These are phyloP conservation scores for Pterocarpus macrocarpus DNA, from an alignment of 306 rosid genomes.

Conservation along the genomic window DNA sequence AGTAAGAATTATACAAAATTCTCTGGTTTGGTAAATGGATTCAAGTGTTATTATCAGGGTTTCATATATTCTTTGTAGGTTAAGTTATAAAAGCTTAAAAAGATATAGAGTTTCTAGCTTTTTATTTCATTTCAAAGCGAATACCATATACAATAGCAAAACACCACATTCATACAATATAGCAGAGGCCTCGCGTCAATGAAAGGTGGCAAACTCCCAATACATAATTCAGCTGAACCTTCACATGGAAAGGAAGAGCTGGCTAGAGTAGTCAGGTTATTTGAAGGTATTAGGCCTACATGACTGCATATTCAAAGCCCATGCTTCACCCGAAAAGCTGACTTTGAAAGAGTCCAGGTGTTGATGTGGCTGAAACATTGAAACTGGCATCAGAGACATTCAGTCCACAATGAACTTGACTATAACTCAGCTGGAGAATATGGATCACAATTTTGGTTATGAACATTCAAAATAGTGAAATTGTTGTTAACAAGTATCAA, in stretches of 20 bases:
- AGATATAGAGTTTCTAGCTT: conserved; percentile 3
- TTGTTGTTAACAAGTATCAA: conserved; percentile 3
- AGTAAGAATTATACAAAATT: conserved; percentile 7
- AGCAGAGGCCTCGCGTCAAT: conserved; percentile 40
- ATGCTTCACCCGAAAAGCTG: conserved; percentile 44
- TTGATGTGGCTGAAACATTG: conserved; percentile 45
- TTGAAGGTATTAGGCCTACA: conserved; percentile 31
- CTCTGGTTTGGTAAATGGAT: conserved; percentile 13
- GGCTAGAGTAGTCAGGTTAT: background rate
- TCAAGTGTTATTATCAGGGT: background rate
- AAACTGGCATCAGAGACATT: conserved; percentile 36
- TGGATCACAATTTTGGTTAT: conserved; percentile 23
- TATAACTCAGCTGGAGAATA: conserved; percentile 20
- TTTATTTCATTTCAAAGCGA: conserved; percentile 11
- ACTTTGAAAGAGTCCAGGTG: conserved; percentile 36
- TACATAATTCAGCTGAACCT: conserved; percentile 44
- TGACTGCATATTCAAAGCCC: conserved; percentile 47
- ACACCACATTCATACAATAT: conserved; percentile 5
- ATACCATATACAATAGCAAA: background rate
- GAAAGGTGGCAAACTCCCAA: conserved; percentile 33
- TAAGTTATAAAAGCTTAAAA: background rate
- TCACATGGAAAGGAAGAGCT: conserved; percentile 36
- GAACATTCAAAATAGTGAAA: conserved; percentile 6
- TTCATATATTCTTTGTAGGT: background rate
- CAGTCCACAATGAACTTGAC: conserved; percentile 33